phyloP scores from a whole-genome alignment of 129 eudicot genomes.

The Flaveria ramosissima region DNA sequence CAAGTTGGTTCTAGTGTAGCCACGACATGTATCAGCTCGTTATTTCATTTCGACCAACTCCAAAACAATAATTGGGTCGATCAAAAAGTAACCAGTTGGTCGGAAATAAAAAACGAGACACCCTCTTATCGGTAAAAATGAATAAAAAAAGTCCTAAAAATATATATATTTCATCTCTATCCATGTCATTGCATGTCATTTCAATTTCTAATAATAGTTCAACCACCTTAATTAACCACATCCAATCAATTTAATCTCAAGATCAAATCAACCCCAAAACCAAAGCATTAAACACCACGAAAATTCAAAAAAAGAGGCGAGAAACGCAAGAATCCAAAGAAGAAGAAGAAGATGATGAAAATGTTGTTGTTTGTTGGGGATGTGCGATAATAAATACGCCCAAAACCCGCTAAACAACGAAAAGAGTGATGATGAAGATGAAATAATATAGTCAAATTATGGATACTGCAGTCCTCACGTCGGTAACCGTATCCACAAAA shows the following conservation, averaged over 20 bases:
- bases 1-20: too few species aligned
- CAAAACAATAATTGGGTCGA: too few species aligned
- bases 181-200: too few species aligned
- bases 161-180: too few species aligned
- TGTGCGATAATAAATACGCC: constrained; percentile 20
- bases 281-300: not conserved
- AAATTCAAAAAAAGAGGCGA: not conserved
- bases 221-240: not conserved
- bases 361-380: constrained; percentile 19
- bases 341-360: not conserved
- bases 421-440: constrained; percentile 9
- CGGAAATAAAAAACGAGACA: too few species aligned
- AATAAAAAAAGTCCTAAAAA: too few species aligned
- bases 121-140: too few species aligned
- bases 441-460: constrained; percentile 24
- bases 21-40: too few species aligned
- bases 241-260: not conserved
- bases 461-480: constrained; percentile 30
- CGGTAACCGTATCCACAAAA: constrained; percentile 43
- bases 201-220: not conserved
- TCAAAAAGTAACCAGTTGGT: too few species aligned
- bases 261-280: not conserved
- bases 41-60: too few species aligned
- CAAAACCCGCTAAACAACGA: constrained; percentile 21
- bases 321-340: not conserved